Evolutionary conservation across 441 rosid species (phyloP), one percentile per base, ranked within the genome.

Genomic region (Aleurites moluccanus): DNA sequence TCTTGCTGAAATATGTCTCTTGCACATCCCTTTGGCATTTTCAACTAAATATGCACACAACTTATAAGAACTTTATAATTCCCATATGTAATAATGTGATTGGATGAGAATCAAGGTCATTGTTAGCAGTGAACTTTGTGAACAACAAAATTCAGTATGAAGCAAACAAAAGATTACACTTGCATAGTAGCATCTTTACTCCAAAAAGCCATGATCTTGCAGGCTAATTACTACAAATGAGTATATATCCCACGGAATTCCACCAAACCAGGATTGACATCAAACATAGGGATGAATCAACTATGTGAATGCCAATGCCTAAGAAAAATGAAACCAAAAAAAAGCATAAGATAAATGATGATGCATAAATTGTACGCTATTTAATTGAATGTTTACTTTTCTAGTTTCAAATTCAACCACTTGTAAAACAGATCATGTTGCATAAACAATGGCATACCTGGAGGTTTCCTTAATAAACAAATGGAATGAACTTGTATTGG

Each of bases 401-500:
- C 64, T 50, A 49, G 56, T 23, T 76, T 20, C 74, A 71, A 73
- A 71, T 38, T 75, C 65, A 67, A 70, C 44, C 38, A 55, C 57
- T 62, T 57, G 73, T 50, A 73, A 73, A 80, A 65, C 61, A 60
- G 50, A 74, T 68, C 75, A 83, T 35, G 61, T 64, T 52, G 71
- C 80, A 68, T 42, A 75, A 77, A 76, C 70, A 78, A 72, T 70
- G 80, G 65, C 87, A 75, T 81, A 81, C 80, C 88, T 85, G 83
- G 67, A 78, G 62, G 62, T 47, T 35, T 60, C 75, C 69, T 87
- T 89, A 94, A 80, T 86, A 91, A 74, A 94, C 78, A 64, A 88
- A 87, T 75, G 98, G 98, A 80, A 92, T 88, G 85, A 94, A 87
- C 83, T 88, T 90, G 86, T 84, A 79, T 85, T 80, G 89, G 78